Evolutionary conservation across 2,329 filamentous ascomycete genomes (phyloP).

Genomic region (Pezicula neosporulosa): DNA sequence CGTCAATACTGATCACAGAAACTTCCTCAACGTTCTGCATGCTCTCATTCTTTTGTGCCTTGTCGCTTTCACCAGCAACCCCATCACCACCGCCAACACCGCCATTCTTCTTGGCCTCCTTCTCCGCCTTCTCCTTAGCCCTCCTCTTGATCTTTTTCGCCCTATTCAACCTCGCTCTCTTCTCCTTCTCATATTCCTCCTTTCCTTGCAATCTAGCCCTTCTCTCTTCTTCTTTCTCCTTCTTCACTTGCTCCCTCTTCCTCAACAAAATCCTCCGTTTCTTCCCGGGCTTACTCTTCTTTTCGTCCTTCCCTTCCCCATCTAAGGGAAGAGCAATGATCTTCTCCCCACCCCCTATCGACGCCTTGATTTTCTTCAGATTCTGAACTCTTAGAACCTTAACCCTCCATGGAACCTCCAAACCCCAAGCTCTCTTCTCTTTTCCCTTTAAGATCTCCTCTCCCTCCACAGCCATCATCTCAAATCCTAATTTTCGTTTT

Average conservation of each 20-base stretch:
- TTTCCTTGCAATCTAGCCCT: constrained; percentile 41
- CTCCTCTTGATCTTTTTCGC: constrained; percentile 56
- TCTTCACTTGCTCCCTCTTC: constrained; percentile 36
- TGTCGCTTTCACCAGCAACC: background rate
- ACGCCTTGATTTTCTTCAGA: constrained; percentile 21
- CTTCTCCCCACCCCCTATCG: background rate
- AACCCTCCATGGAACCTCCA: constrained; percentile 60
- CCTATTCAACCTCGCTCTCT: constrained; percentile 59
- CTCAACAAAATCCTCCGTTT: constrained; percentile 52
- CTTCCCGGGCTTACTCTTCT: constrained; percentile 51
- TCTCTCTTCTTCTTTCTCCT: constrained; percentile 30
- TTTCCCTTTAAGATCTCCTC: constrained; percentile 46
- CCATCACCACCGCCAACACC: constrained; percentile 2
- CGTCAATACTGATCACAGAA: too few species aligned
- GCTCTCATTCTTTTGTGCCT: background rate
- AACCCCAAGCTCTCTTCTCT: constrained; percentile 48
- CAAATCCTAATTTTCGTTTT: constrained; percentile 36
- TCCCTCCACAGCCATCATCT: constrained; percentile 45
- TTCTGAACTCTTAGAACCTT: constrained; percentile 34
- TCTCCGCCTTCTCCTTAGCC: constrained; percentile 54
- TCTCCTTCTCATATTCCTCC: constrained; percentile 54
- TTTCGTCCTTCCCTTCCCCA: constrained; percentile 7
- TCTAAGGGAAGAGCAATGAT: constrained; percentile 4
- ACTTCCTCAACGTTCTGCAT: too few species aligned
- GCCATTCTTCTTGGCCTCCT: constrained; percentile 23